These are phyloP conservation scores for Penicillium simplicissimum DNA, from an alignment of 495 filamentous ascomycete species.

Conservation along the genomic window DNA sequence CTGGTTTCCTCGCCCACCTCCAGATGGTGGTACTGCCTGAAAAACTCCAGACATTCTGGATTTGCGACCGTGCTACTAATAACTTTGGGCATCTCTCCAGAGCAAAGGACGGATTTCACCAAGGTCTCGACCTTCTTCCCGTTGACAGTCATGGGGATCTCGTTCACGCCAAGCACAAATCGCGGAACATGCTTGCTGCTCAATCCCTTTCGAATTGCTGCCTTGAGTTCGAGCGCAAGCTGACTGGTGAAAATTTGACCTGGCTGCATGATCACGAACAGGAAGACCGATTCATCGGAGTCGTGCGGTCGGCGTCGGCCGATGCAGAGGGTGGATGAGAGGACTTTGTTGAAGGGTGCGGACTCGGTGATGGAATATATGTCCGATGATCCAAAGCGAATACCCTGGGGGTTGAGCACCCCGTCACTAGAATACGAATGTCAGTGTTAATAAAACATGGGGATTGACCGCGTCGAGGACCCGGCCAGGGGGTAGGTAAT, in stretches of 20 bases:
- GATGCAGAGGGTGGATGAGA: conserved; percentile 67
- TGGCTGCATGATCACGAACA: conserved; percentile 70
- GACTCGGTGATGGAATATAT: conserved; percentile 70
- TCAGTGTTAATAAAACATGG: conserved; percentile 27
- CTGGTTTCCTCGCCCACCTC: conserved; percentile 9
- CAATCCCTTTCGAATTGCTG: conserved; percentile 57
- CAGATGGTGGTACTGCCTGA: conserved; percentile 18
- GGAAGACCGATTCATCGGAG: conserved; percentile 66
- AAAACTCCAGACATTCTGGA: conserved; percentile 18
- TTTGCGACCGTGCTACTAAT: conserved; percentile 29
- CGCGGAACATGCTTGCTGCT: conserved; percentile 70
- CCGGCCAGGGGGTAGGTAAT: no score
- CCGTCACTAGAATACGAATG: conserved; percentile 60
- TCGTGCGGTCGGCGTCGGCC: conserved; percentile 66
- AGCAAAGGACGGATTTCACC: conserved; percentile 70
- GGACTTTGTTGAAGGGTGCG: conserved; percentile 49
- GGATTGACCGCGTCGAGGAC: no score
- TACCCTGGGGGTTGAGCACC: conserved; percentile 71
- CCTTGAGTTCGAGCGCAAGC: conserved; percentile 58
- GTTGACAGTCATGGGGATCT: conserved; percentile 76
- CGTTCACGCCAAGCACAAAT: conserved; percentile 70
- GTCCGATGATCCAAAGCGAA: conserved; percentile 72
- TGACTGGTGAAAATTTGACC: conserved; percentile 51
- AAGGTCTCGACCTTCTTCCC: conserved; percentile 79
- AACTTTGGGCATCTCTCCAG: conserved; percentile 17